phyloP scores from a whole-genome alignment of 441 rosid species.

The Erodium chrysanthum region DNA sequence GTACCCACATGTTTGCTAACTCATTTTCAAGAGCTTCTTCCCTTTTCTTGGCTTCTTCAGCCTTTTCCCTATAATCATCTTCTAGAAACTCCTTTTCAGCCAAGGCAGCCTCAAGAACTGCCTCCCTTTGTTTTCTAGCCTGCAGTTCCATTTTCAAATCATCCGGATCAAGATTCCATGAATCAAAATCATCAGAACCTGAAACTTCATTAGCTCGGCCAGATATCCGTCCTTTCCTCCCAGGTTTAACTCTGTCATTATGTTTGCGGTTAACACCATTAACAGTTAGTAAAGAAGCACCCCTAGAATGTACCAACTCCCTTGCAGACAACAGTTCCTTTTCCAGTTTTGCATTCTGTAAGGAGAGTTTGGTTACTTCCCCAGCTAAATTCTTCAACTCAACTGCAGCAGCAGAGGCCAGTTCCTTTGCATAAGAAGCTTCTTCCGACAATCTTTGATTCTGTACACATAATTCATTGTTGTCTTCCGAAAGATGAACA shows the following conservation, averaged over 20 bases:
- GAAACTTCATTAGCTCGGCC: conserved; percentile 47
- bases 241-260: conserved; percentile 46
- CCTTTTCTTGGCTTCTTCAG: conserved; percentile 74
- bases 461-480: conserved; percentile 66
- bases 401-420: conserved; percentile 99
- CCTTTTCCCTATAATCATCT: conserved; percentile 65
- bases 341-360: conserved; percentile 76
- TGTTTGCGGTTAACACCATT: conserved; percentile 52
- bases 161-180: conserved; percentile 69
- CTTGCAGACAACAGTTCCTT: conserved; percentile 63
- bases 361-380: conserved; percentile 84
- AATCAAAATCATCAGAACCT: conserved; percentile 54
- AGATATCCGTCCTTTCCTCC: conserved; percentile 67
- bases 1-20: conserved; percentile 97
- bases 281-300: conserved; percentile 25
- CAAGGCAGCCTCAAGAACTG: conserved; percentile 76
- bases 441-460: conserved; percentile 88
- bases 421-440: conserved; percentile 90
- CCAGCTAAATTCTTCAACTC: conserved; percentile 92
- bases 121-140: conserved; percentile 81
- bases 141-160: conserved; percentile 77
- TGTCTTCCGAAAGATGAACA: conserved; percentile 74
- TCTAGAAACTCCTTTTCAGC: conserved; percentile 71
- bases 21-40: conserved; percentile 92
- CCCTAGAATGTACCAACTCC: conserved; percentile 55